Evolutionary conservation across 2,329 filamentous ascomycete species (phyloP), one percentile per base, ranked within the genome.

Genomic region (Fusarium sulawesiense): DNA sequence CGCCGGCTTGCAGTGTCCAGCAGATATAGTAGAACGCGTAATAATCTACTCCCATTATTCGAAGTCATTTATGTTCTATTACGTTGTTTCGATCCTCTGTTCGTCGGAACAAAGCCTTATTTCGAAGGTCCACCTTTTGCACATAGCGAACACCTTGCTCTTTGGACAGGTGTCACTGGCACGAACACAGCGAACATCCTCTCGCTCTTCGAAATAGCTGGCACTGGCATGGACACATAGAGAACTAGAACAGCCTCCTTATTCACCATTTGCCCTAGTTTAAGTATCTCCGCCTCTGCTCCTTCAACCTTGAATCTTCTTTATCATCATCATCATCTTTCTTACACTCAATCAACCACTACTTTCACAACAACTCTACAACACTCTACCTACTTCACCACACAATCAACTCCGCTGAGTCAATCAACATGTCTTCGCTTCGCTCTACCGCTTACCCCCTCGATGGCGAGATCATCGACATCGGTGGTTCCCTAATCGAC

Each of bases 401-500:
- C 4, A 37, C 18, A 12, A 0, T 4, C 6, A 18, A 21, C 37
- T 7, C 6, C 10, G 16, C n/a, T 5, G 21, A 42, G 42, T 13
- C 11, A 16, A 12, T 7, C 23, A 48, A 23, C 4, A 65, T 65
- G 62, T 37, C 62, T 64, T 13, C 32, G 2, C 6, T 23, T 5
- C 9, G 27, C 4, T 61, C 27, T 0, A 56, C 42, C 6, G 14
- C 16, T 8, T 55, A 66, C 1, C 29, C 21, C 0, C 27, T 29
- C 1, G 62, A 66, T 11, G 3, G 41, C 0, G 23, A 62, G 50
- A 41, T 74, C 37, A 51, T 73, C 50, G 73, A 75, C 62, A 73
- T 75, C 2, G 73, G 73, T 37, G 72, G 73, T 0, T 64, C 58
- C 5, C 20, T 25, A 7, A 56, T 74, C 23, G 42, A 53, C 50